Base-by-base conservation (phyloP, 768 basidiomycete species). In the Macrolepiota fuliginosa region DNA sequence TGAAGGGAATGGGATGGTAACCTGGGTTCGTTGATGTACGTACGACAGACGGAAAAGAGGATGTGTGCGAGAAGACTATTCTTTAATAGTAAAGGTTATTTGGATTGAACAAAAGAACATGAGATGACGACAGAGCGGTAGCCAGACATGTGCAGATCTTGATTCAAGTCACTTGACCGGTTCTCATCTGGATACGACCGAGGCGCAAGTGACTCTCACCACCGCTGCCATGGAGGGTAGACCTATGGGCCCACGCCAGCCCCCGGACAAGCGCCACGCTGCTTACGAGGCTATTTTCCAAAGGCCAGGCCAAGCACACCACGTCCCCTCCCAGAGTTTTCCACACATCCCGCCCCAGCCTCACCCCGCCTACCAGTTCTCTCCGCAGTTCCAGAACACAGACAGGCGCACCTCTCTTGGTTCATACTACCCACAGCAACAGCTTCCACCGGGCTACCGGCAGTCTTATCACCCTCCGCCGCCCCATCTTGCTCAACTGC, bases 211-310 rank as follows among this genome's bases (percentile, higher is more conserved):
- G 58, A 57, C 57, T 63, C 57, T 62, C 49, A 49, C 61, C 65
- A 52, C 49, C 69, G 47, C 53, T 57, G 64, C 64, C 64, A 82
- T 82, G 81, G 78, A 82, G 69, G 56, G 29, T 29, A 77, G 74
- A 66, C 79, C 80, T 25, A 64, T 84, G 67, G 90, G 89, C 54
- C 88, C 81, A 63, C 77, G 81, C 56, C 76, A 78, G 52, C 76
- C 78, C 19, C 89, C 75, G 73, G 89, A 91, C 76, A 91, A 92
- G 71, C 88, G 92, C 56, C 78, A 84, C 73, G 84, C 86, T 58
- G 92, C 92, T 50, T 94, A 92, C 77, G 90, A 93, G 73, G 85
- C 88, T 69, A 93, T 94, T 76, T 94, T 94, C 74, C 91, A 91
- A 25, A 83, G 92, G 25, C 89, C 91, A 55, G 83, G 84, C 54